Percentiles rank a stretch among this genome's conserved stretches.
Evolutionary conservation across 2,329 filamentous ascomycete genomes (phyloP).

Genomic region (Biscogniauxia marginata): DNA sequence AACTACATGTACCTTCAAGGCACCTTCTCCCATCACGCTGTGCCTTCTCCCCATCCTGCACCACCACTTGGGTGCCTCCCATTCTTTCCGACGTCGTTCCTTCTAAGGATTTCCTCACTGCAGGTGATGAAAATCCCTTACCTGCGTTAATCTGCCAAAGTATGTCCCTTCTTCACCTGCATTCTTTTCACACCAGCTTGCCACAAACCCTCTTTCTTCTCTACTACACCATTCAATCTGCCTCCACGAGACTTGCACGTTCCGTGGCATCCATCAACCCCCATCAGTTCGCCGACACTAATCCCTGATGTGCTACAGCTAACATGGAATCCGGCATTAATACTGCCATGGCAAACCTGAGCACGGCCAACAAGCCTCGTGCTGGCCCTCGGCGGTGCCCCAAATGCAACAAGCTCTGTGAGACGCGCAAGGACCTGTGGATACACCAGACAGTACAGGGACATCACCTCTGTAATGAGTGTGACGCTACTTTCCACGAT

Average conservation of each 20-base stretch:
- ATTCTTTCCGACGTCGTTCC: no score
- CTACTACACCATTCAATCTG: no score
- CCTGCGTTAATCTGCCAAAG: no score
- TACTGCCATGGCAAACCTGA: neutral
- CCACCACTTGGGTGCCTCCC: no score
- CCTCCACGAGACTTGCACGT: no score
- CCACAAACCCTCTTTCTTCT: neutral
- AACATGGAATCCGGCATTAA: neutral
- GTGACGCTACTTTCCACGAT: constrained; percentile 11
- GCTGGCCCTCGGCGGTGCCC: constrained; percentile 1
- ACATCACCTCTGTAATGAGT: constrained; percentile 21
- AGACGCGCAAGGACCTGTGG: constrained; percentile 4
- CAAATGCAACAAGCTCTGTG: constrained; percentile 14
- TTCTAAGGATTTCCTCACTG: no score
- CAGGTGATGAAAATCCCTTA: no score
- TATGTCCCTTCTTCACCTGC: no score
- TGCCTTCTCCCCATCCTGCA: no score
- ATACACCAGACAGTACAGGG: constrained; percentile 12
- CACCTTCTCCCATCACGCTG: no score
- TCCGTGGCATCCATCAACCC: neutral
- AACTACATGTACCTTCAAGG: no score
- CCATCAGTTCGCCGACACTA: neutral
- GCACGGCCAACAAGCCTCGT: neutral
- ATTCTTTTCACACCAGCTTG: no score
- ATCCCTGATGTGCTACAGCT: neutral